These are phyloP conservation scores for Microstegium vimineum DNA, from an alignment of 176 grass and related monocot genomes.

Conservation along the genomic window DNA sequence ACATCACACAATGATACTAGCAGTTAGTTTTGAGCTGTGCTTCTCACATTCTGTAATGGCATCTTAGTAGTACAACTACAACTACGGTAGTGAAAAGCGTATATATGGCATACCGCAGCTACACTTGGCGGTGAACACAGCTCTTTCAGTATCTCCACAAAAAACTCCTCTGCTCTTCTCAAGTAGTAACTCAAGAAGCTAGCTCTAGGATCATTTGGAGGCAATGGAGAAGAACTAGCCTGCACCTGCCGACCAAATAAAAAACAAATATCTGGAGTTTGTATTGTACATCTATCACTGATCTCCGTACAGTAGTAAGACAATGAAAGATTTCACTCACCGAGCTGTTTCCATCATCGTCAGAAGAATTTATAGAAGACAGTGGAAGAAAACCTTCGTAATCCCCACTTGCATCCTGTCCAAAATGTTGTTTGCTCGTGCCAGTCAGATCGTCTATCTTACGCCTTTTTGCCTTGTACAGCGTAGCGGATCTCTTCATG, in stretches of 20 bases:
- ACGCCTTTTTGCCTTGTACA: background rate
- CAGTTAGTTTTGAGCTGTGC: background rate
- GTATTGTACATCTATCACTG: no score
- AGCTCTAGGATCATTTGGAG: background rate
- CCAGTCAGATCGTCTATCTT: background rate
- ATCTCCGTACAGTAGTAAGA: background rate
- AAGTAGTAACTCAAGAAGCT: background rate
- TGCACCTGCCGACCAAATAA: background rate
- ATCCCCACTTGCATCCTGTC: background rate
- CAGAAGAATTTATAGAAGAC: background rate
- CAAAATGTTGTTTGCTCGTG: background rate
- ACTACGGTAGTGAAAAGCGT: no score
- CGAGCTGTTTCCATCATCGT: background rate
- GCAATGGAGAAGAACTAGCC: background rate
- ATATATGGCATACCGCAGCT: conserved; percentile 35
- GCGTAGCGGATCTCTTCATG: conserved; percentile 37
- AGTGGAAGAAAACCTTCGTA: conserved; percentile 32
- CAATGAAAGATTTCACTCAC: background rate
- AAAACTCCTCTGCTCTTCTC: background rate
- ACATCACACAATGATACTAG: background rate
- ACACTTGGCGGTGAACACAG: conserved; percentile 50
- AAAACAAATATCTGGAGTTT: background rate
- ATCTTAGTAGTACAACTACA: no score
- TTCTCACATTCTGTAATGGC: background rate
- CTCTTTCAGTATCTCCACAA: conserved; percentile 21